A percentile compares a stretch with the other conserved stretches of the same genome.
Evolutionary conservation across 208 protist genomes (phyloP).

Genomic region (Phytomonas francai): DNA sequence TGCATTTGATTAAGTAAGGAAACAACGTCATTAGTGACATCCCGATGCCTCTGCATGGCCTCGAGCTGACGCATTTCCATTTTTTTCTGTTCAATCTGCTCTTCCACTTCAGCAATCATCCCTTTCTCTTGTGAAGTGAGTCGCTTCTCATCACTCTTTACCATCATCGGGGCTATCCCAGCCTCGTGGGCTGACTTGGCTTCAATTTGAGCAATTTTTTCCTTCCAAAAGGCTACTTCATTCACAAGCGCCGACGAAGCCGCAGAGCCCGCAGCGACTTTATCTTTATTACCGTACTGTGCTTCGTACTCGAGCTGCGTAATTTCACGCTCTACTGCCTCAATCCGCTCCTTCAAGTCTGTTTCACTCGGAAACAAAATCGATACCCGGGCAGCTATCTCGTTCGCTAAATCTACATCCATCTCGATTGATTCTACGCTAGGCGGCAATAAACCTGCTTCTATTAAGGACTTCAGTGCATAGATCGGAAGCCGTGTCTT

Average conservation of each 20-base stretch:
- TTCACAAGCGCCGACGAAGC: constrained; percentile 55
- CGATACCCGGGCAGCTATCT: constrained; percentile 63
- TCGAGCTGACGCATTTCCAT: constrained; percentile 54
- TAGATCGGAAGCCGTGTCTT: constrained; percentile 44
- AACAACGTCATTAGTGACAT: constrained; percentile 71
- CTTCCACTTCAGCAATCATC: constrained; percentile 54
- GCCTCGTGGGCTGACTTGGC: constrained; percentile 69
- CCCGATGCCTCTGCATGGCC: constrained; percentile 48
- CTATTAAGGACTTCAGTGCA: constrained; percentile 45
- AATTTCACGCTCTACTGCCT: constrained; percentile 58
- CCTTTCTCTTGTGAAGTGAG: constrained; percentile 19
- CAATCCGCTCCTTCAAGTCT: constrained; percentile 47
- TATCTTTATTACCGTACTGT: constrained; percentile 75
- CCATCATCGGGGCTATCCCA: constrained; percentile 48
- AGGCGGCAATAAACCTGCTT: constrained; percentile 48
- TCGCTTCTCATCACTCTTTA: constrained; percentile 9
- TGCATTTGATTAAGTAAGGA: constrained; percentile 67
- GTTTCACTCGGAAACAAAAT: constrained; percentile 67
- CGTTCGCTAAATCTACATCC: constrained; percentile 70
- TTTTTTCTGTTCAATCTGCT: constrained; percentile 34
- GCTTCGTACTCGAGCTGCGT: constrained; percentile 78
- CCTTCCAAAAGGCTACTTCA: constrained; percentile 61
- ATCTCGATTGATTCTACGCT: constrained; percentile 50
- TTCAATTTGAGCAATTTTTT: constrained; percentile 53
- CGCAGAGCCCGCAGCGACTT: constrained; percentile 50